Base-by-base conservation (phyloP, 1,139 yeast species). In the Geotrichum siamense region DNA sequence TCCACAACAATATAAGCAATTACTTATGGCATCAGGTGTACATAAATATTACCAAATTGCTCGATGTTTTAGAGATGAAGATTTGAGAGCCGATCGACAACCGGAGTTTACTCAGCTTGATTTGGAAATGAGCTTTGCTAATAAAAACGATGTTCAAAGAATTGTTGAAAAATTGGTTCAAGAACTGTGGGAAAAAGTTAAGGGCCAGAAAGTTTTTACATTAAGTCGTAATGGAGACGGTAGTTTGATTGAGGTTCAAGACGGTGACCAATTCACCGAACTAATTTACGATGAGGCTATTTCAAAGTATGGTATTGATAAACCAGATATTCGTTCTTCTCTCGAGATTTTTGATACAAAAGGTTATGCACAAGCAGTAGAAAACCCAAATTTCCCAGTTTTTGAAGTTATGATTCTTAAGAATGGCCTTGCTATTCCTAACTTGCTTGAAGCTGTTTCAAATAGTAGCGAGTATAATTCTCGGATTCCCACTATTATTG, bases 31-130 rank as follows among this genome's bases (percentile, higher is more conserved):
- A 3, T 81, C 95, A 32, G 99, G 98, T 0, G 77, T 93, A 38
- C 74, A 82, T 43, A 73, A 76, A 40, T 91, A 91, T 63, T 91
- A 79, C 61, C 98, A 91, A 62, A 70, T 93, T 41, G 98, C 98
- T 2, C 79, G 77, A 55, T 91, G 99, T 60, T 91, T 91, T 60
- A 73, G 98, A 52, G 98, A 93, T 60, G 99, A 91, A 61, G 97
- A 93, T 63, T 72, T 93, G 51, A 72, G 98, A 48, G 80, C 89
- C 3, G 98, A 91, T 61, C 75, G 99, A 61, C 99, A 91, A 63
- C 97, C 97, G 0, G 98, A 93, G 60, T 93, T 91, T 58, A 91
- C 98, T 0, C 99, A 91, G 62, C 69, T 93, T 15, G 99, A 91
- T 69, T 57, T 93, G 64, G 99, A 93, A 61, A 82, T 91, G 94